Base-by-base conservation (phyloP, 306 rosid species). In the Prunus mongolica region DNA sequence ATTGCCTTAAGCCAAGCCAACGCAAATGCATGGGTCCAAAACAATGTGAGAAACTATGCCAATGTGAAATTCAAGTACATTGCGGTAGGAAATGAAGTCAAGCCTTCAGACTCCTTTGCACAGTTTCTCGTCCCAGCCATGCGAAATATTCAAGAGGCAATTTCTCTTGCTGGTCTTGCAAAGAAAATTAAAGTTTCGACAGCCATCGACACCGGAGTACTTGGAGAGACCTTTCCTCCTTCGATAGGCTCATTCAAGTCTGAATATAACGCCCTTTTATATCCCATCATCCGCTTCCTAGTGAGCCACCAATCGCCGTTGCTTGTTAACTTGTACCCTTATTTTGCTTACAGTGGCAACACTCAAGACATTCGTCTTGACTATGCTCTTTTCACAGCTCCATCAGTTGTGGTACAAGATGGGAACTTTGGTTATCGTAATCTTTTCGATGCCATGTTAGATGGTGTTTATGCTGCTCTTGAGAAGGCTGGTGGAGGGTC, bases 401-500 rank as follows among this genome's bases (percentile, higher is more conserved):
- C 58, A 6, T 27, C 61, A 8, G 74, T 52, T 0, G 72, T 73
- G 3, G 85, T 82, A 30, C 60, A 32, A 27, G 82, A 82, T 22
- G 79, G 72, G 14, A 6, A 41, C 8, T 28, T 24, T 1, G 72
- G 69, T 44, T 73, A 67, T 19, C 52, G 14, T 1, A 77, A 73
- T 49, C 69, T 82, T 0, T 78, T 78, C 4, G 82, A 82, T 68
- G 87, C 86, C 5, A 69, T 80, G 10, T 38, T 85, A 19, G 88
- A 85, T 19, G 71, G 81, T 25, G 20, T 68, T 34, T 85, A 82
- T 19, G 66, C 77, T 2, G 82, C 85, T 2, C 74, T 86, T 14
- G 86, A 86, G 71, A 77, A 74, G 71, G 67, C 13, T 12, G 67
- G 78, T 1, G 82, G 82, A 28, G 70, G 83, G n/a, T 41, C 32